phyloP scores from a whole-genome alignment of 768 basidiomycete genomes.

The Coprinopsis cinerea region DNA sequence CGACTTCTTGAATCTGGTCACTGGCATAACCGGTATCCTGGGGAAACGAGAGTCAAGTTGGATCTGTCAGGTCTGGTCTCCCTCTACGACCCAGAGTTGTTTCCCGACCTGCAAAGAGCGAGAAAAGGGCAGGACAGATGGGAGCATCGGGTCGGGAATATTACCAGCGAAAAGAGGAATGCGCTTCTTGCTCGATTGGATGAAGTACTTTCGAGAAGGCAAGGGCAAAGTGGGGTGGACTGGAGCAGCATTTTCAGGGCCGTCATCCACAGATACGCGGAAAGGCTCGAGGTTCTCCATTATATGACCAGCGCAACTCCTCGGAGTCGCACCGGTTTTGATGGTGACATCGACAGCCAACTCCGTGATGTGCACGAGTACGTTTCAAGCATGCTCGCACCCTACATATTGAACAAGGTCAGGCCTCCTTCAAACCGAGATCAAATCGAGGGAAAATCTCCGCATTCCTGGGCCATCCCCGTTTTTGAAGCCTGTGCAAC shows the following conservation, averaged over 20 bases:
- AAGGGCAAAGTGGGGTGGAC: background rate
- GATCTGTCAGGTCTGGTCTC: conserved; percentile 37
- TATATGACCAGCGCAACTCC: background rate
- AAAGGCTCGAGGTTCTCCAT: background rate
- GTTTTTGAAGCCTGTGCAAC: conserved; percentile 27
- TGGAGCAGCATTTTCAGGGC: background rate
- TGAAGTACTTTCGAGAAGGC: background rate
- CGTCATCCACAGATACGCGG: background rate
- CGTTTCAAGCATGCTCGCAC: background rate
- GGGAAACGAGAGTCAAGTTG: conserved; percentile 36
- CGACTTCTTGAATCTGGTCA: conserved; percentile 32
- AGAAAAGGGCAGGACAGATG: conserved; percentile 24
- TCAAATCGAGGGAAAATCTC: no score
- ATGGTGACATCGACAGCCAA: background rate
- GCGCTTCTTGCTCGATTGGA: no score
- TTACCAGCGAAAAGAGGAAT: conserved; percentile 27
- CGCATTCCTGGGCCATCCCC: conserved; percentile 31
- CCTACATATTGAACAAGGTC: background rate
- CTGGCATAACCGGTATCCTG: conserved; percentile 38
- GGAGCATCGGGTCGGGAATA: conserved; percentile 28
- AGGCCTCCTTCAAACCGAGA: no score
- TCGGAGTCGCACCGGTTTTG: background rate
- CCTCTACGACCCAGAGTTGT: conserved; percentile 35
- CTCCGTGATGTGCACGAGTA: background rate
- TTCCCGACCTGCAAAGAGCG: conserved; percentile 28